Evolutionary conservation across 2,329 filamentous ascomycete species (phyloP), one percentile per base, ranked within the genome.

Genomic region (Colletotrichum sp.): DNA sequence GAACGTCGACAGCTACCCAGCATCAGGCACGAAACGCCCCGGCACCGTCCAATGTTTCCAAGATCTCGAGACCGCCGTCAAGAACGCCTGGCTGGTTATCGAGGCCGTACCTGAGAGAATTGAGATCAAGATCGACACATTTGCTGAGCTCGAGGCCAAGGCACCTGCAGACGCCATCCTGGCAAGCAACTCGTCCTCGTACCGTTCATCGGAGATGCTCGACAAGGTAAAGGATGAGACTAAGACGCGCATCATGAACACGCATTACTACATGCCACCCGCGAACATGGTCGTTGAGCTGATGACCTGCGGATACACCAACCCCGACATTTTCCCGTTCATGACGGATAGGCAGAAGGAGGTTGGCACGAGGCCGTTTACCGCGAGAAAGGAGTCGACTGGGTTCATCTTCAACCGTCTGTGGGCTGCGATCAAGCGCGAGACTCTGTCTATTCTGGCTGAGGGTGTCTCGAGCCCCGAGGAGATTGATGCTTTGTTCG

Each of bases 361-460:
- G n/a, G 84, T 82, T 4, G 88, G 84, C 0, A 84, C 86, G 36
- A 79, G 82, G 4, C 88, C 88, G 0, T 84, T 85, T 27, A 77
- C 82, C 6, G 88, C 88, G 1, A 78, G 83, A 8, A 87, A 86
- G 65, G 86, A 91, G 76, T 90, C 88, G 0, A 90, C 88, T 0
- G 87, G 90, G 0, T 88, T 91, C 76, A 87, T 91, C 44, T 89
- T 90, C 78, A 91, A 91, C 70, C 86, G 90, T 0, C 80, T 91
- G 0, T 91, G 90, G 89, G 90, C 90, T 0, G 90, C 90, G 0
- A 84, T 91, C 19, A 91, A 91, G 80, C 84, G 90, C 3, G 90
- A 91, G 77, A 80, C 82, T 1, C 76, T 91, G 68, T 85, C 80
- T 0, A 88, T 91, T 12, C 77, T 91, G 4, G 83, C 86, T 0